Base-by-base conservation (phyloP, 805 yeast genomes). In the Wickerhamomyces bisporus region DNA sequence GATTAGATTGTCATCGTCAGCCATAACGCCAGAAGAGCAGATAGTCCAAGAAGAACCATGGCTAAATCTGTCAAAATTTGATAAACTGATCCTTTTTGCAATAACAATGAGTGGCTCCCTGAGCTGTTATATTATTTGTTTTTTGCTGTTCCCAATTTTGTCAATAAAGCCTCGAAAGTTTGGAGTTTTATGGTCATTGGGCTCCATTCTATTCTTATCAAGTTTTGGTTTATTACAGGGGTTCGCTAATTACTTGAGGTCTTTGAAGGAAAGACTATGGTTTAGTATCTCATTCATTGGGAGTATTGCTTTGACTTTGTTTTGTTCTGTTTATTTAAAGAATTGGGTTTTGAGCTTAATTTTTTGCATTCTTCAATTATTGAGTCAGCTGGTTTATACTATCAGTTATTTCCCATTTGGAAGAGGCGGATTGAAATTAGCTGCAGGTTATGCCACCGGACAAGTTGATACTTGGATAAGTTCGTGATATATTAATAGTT, bases 321-420 rank as follows among this genome's bases (percentile, higher is more conserved):
- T 48, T 5, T 41, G 44, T 2, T 25, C 45, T 7, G 11, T 48
- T 15, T 44, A 39, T 4, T 26, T 41, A n/a, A 38, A 39, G 23
- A 40, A 42, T 19, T 19, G 47, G 3, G 14, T 48, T 3, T 19
- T 45, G 26, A 38, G 50, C 10, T 21, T 48, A 12, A 13, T 45
- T 0, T 33, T 45, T 2, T 38, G 42, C 13, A 30, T 41, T 13
- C 32, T 29, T 2, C 52, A 48, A 26, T 18, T 45, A 14, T 16
- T 43, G 4, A 25, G 38, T 18, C 40, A 44, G 36, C 13, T 45
- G 4, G 42, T 36, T 9, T 48, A 48, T 35, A 45, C 48, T 1
- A 32, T 48, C 5, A 45, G 49, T 28, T 45, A 48, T 35, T 45
- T 48, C 42, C 52, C 52, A 15, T 30, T 41, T 36, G 52, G 52